These are phyloP conservation scores for Lichenothelia convexa DNA, from an alignment of 495 filamentous ascomycete species.

Conservation along the genomic window DNA sequence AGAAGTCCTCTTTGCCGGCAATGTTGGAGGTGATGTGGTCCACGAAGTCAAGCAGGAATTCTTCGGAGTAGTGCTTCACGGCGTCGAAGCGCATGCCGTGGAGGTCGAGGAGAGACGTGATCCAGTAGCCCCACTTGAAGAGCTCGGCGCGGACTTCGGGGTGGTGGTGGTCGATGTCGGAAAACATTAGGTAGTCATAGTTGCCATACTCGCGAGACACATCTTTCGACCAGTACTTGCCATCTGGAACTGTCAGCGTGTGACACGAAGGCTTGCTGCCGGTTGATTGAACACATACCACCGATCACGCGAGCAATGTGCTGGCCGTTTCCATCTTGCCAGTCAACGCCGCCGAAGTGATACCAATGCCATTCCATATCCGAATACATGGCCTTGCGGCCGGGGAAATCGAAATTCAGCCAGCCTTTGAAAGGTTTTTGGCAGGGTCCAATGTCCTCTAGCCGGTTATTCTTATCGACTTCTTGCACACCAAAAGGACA, in stretches of 20 bases:
- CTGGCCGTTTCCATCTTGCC: slow-evolving; percentile 35
- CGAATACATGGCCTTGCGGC: slow-evolving; percentile 39
- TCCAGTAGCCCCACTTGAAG: slow-evolving; percentile 48
- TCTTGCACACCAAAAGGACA: slow-evolving; percentile 45
- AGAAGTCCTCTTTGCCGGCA: slow-evolving; percentile 27
- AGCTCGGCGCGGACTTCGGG: slow-evolving; percentile 46
- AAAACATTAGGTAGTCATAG: slow-evolving; percentile 45
- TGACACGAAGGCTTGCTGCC: no score
- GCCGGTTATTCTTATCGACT: no score
- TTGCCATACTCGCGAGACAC: slow-evolving; percentile 52
- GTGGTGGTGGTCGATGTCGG: slow-evolving; percentile 48
- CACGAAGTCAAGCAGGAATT: slow-evolving; percentile 44
- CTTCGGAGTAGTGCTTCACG: slow-evolving; percentile 49
- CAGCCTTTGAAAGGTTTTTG: slow-evolving; percentile 53
- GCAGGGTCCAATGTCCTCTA: no score
- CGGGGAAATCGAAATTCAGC: slow-evolving; percentile 48
- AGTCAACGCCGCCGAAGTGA: slow-evolving; percentile 56
- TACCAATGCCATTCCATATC: slow-evolving; percentile 46
- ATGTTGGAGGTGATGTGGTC: slow-evolving; percentile 28
- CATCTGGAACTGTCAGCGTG: slow-evolving; percentile 3
- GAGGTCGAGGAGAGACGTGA: slow-evolving; percentile 33
- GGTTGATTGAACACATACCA: no score
- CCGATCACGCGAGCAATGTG: slow-evolving; percentile 49
- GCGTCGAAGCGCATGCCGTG: slow-evolving; percentile 56
- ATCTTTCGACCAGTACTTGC: slow-evolving; percentile 46